Base-by-base conservation (phyloP, 2,329 filamentous ascomycete genomes). In the Aspergillus nomiae region DNA sequence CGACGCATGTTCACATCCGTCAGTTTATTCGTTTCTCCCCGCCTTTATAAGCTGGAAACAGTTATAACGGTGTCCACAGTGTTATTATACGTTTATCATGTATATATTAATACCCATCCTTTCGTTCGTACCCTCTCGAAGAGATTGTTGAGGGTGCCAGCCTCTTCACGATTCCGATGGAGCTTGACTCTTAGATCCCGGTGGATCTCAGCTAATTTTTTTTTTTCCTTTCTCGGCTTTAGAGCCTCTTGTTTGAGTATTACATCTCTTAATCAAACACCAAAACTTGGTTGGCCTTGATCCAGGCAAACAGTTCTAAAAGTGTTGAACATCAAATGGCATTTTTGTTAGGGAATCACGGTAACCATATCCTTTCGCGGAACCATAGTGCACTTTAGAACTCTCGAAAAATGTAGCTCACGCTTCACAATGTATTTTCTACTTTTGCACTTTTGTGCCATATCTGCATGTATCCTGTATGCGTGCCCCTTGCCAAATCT, bases 31-130 rank as follows among this genome's bases (percentile, higher is more conserved):
- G 11, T 16, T 54, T 24, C n/a, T 43, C 9, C 10, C 14, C 21
- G 26, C 19, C 36, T 26, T 59, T 59, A 12, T 11, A 54, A 19
- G 34, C 28, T 14, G 16, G 26, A 59, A 16, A 19, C 48, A 45
- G 24, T 3, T 32, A 16, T 59, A 11, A 16, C 24, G 24, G 58
- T 43, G 16, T 24, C 9, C 32, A 36, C 34, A 46, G 28, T 36
- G 34, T 24, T 54, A 32, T 21, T 54, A 48, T 43, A 19, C 45
- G 58, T 51, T 48, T 50, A 12, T 32, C 24, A 34, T 59, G 58
- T 59, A 54, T 45, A 59, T 54, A 59, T 59, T 55, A 10, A 21
- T 55, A 38, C 51, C 30, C 21, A 36, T 16, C 14, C 21, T 24
- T 36, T 53, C 56, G n/a, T 43, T 32, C 24, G 34, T 32, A 41